A percentile compares a stretch with the other conserved stretches of the same genome.
Conservation (phyloP, 164 flowering plant genomes). For the Macadamia tetraphylla region DNA sequence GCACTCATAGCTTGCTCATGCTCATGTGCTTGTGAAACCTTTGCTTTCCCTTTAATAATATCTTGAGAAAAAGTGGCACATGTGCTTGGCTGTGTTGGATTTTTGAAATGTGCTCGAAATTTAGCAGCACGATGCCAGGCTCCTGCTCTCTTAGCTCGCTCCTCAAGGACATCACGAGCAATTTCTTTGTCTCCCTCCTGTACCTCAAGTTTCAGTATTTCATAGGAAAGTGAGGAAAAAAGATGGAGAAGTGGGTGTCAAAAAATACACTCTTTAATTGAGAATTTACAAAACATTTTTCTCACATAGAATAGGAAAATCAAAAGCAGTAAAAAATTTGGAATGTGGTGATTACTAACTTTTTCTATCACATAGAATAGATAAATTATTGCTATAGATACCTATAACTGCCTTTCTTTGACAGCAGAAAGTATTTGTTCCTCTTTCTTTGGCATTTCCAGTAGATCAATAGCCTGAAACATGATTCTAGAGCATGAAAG, state of each 20-base stretch:
- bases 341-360: too few relatives aligned
- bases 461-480: constrained; percentile 73
- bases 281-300: too few relatives aligned
- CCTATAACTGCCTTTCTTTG: constrained; percentile 72
- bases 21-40: constrained; percentile 64
- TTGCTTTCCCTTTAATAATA: constrained; percentile 93
- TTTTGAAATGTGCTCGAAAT: constrained; percentile 43
- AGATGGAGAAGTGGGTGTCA: too few relatives aligned
- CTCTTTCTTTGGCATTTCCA: constrained; percentile 95
- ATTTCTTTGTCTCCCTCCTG: constrained; percentile 70
- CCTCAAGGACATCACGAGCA: constrained; percentile 51
- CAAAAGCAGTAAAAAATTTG: too few relatives aligned
- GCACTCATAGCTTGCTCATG: constrained; percentile 79
- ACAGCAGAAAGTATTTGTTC: constrained; percentile 85
- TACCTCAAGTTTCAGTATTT: not conserved
- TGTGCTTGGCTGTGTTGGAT: constrained; percentile 72
- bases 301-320: not conserved
- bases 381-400: constrained; percentile 15
- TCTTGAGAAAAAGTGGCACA: constrained; percentile 99
- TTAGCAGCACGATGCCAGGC: constrained; percentile 86
- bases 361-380: too few relatives aligned
- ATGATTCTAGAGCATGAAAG: not conserved
- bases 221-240: too few relatives aligned
- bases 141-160: constrained; percentile 72
- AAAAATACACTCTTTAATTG: too few relatives aligned